Evolutionary conservation across 305 asterid species (phyloP).

Genomic region (Solanum aculeatissimum): DNA sequence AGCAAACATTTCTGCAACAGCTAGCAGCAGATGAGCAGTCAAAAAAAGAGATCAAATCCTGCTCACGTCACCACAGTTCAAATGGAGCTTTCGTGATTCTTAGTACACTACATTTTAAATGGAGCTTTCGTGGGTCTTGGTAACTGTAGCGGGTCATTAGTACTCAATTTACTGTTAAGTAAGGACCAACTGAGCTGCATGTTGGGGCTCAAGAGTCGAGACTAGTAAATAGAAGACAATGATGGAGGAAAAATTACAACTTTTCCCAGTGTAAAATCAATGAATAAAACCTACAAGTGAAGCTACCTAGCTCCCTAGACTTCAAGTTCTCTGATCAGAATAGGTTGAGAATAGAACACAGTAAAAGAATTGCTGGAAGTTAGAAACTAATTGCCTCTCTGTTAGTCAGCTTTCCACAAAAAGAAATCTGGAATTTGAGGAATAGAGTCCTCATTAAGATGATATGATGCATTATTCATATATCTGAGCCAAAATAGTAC

Average conservation of each 20-base stretch:
- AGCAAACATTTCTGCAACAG: background rate
- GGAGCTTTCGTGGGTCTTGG: background rate
- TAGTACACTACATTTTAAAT: background rate
- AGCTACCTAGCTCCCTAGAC: background rate
- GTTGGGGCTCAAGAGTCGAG: background rate
- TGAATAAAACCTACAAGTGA: background rate
- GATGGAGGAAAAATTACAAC: background rate
- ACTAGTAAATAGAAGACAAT: background rate
- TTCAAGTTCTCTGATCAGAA: background rate
- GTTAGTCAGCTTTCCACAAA: background rate
- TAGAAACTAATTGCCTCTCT: background rate
- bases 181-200: background rate
- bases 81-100: background rate
- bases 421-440: background rate
- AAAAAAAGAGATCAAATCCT: background rate
- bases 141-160: background rate
- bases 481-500: background rate
- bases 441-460: background rate
- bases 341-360: background rate
- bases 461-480: background rate
- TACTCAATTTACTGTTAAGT: background rate
- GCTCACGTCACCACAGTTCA: background rate
- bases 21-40: background rate
- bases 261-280: background rate
- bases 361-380: background rate